phyloP scores from a whole-genome alignment of 768 basidiomycete species.

The Russula brevipes region DNA sequence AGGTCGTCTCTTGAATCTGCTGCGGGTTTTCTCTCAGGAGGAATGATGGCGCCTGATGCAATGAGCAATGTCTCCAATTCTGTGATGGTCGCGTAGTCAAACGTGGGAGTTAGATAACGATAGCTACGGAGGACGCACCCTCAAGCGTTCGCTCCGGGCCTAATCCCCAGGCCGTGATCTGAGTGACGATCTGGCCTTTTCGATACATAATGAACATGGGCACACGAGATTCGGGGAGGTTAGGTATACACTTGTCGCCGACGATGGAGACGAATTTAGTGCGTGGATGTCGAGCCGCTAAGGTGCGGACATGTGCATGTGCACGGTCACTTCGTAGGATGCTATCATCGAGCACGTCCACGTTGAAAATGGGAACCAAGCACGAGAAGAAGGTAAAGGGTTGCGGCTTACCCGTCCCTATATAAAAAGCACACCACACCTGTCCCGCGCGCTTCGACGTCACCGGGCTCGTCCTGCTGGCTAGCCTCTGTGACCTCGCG shows the following conservation, averaged over 20 bases:
- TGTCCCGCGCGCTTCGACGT: conserved; percentile 66
- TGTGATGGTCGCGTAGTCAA: conserved; percentile 28
- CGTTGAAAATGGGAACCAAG: neutral
- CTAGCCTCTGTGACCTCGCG: conserved; percentile 94
- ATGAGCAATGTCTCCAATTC: conserved; percentile 70
- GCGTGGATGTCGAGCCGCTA: conserved; percentile 81
- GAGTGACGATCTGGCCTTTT: conserved; percentile 84
- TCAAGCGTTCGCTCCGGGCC: conserved; percentile 70
- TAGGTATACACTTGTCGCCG: conserved; percentile 92
- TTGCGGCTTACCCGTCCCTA: conserved; percentile 77
- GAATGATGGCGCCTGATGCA: conserved; percentile 59
- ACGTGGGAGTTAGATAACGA: neutral
- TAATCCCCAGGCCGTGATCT: conserved; percentile 79
- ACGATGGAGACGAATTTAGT: conserved; percentile 96
- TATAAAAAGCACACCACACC: conserved; percentile 93
- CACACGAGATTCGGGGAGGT: conserved; percentile 84
- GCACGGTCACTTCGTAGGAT: conserved; percentile 77
- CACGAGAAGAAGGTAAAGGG: neutral
- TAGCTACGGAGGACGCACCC: conserved; percentile 44
- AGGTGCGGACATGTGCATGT: conserved; percentile 56
- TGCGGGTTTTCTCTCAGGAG: conserved; percentile 40
- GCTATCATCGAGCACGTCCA: conserved; percentile 36
- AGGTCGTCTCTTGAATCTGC: conserved; percentile 31
- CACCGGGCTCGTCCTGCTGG: conserved; percentile 57
- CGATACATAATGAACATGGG: conserved; percentile 93